Conservation (phyloP, 257 asterid species). For the Jaltomata sinuosa region DNA sequence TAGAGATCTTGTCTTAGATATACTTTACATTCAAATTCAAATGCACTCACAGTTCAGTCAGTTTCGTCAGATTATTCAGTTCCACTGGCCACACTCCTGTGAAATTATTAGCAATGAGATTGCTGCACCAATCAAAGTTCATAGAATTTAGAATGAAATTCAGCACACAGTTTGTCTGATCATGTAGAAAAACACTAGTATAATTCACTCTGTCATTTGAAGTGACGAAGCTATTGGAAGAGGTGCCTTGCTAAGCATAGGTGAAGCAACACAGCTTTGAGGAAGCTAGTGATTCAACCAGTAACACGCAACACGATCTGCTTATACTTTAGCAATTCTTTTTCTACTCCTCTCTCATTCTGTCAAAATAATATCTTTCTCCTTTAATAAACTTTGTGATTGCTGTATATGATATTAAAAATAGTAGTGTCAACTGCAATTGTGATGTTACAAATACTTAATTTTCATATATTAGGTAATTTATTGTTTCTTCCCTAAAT, state of each 20-base stretch:
- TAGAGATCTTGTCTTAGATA: neutral
- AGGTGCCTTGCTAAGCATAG: neutral
- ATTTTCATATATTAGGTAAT: neutral
- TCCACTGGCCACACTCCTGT: slow-evolving; percentile 35
- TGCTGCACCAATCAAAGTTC: slow-evolving; percentile 22
- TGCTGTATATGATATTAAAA: neutral
- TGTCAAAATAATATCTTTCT: neutral
- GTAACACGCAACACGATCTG: neutral
- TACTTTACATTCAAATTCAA: neutral
- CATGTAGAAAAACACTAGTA: neutral
- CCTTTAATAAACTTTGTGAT: neutral
- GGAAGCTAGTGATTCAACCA: neutral
- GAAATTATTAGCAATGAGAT: slow-evolving; percentile 34
- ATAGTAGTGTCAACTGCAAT: neutral
- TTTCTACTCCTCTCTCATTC: neutral
- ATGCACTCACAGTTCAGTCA: slow-evolving; percentile 35
- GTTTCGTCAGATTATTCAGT: slow-evolving; percentile 18
- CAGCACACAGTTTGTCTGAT: neutral
- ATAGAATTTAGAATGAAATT: neutral
- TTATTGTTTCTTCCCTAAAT: neutral
- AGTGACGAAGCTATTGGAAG: neutral
- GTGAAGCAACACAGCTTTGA: neutral
- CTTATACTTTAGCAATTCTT: neutral
- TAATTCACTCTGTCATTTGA: neutral
- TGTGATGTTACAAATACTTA: neutral